Evolutionary conservation across 805 yeast genomes (phyloP).

Genomic region (Candida morakotiae): DNA sequence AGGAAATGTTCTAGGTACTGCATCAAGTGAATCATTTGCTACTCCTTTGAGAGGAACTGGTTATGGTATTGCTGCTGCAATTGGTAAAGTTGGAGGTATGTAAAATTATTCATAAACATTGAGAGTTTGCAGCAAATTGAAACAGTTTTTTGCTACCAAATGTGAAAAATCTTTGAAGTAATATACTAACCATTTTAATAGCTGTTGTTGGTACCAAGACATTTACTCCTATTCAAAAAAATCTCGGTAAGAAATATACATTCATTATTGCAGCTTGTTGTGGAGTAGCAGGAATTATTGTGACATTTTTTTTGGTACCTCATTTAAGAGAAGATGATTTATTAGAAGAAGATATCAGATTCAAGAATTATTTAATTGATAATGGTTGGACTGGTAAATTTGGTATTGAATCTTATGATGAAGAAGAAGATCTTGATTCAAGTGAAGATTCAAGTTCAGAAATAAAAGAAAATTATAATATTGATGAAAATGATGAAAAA

Average conservation of each 20-base stretch:
- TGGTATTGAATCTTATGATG: conserved; percentile 25
- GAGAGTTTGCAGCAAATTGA: too few relatives aligned
- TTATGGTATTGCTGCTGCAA: conserved; percentile 73
- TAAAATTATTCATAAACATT: too few relatives aligned
- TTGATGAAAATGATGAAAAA: neutral
- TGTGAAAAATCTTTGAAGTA: too few relatives aligned
- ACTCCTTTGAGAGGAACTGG: conserved; percentile 74
- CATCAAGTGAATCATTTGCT: conserved; percentile 63
- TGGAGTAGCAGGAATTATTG: conserved; percentile 60
- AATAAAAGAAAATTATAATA: neutral
- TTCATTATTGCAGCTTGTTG: conserved; percentile 75
- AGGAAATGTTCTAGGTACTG: conserved; percentile 69
- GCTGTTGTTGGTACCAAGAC: conserved; percentile 79
- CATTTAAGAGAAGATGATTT: conserved; percentile 69
- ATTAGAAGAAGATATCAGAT: conserved; percentile 57
- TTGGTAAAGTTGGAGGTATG: conserved; percentile 64
- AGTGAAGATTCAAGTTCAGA: conserved; percentile 8
- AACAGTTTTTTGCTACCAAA: too few relatives aligned
- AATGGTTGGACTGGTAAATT: conserved; percentile 57
- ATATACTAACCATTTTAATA: too few relatives aligned
- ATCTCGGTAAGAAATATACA: conserved; percentile 70
- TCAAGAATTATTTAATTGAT: conserved; percentile 53
- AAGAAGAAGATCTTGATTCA: conserved; percentile 16
- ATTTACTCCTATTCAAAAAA: conserved; percentile 61
- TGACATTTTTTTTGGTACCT: conserved; percentile 62